Base-by-base conservation (phyloP, 768 basidiomycete species). In the Hebeloma cylindrosporum region DNA sequence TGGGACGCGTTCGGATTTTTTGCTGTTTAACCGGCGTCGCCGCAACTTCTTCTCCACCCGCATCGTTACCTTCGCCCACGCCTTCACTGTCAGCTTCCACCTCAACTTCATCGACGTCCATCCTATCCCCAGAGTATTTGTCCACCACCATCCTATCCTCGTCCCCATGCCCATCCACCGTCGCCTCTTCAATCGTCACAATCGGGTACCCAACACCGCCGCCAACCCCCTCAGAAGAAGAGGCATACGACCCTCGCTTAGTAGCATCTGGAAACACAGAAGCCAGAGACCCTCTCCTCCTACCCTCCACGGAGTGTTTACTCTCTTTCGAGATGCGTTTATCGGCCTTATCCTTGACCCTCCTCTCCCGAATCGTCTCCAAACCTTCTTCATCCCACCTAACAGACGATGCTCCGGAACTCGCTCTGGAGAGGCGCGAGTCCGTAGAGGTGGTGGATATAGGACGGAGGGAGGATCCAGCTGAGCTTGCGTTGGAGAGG, bases 181-280 rank as follows among this genome's bases (percentile, higher is more conserved):
- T 80, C 2, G 79, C 77, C 51, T 70, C 74, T 56, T 83, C 75
- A 1, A 80, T 65, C 0, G 63, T 73, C 11, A 80, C 34, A 43
- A 70, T 66, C 2, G 67, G 66, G 32, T 60, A 60, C 17, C 39
- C n/a, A n/a, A n/a, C n/a, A n/a, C n/a, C n/a, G n/a, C n/a, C n/a
- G n/a, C 38, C 10, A 34, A 44, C 6, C 43, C n/a, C 8, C 33
- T 40, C 22, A 38, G n/a, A n/a, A n/a, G n/a, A n/a, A n/a, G n/a
- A 27, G 35, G 35, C 34, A 3, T 3, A 13, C 7, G 9, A n/a
- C 10, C 34, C 39, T 2, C 17, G 16, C 49, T 53, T 29, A 14
- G 32, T 32, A 16, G 64, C 56, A 16, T 75, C 74, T 0, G 81
- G 78, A 65, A 88, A 88, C 30, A 90, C 69, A 23, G 80, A 77